Evolutionary conservation across 2,329 filamentous ascomycete species (phyloP), one percentile per base, ranked within the genome.

Genomic region (Pseudopyricularia cyperi): DNA sequence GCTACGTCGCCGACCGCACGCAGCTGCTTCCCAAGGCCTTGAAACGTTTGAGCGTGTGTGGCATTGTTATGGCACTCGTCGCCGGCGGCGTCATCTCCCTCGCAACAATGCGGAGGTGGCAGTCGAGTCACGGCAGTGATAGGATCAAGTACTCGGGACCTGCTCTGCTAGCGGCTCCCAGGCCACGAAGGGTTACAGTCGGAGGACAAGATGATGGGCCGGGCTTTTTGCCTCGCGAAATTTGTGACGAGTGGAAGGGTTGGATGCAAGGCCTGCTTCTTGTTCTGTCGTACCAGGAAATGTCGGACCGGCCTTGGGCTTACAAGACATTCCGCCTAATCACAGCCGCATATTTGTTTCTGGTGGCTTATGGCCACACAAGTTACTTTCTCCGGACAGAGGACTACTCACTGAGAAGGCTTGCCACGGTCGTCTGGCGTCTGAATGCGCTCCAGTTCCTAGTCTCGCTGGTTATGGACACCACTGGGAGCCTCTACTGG

Each of bases 241-340:
- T 83, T 57, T 77, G 76, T 0, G 73, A 83, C 55, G 82, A 85
- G 60, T 82, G 79, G 73, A 84, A 83, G 64, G 82, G 82, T 2
- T 76, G 78, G 70, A 80, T 84, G 76, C 79, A 83, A 56, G 68
- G 71, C 14, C 63, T 72, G 17, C 66, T 77, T 44, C 63, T 82
- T 17, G 65, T 73, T 47, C 58, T 72, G 4, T 65, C 79, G 12
- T 83, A 80, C 58, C 74, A 80, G 33, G 71, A 74, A 19, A 74
- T 72, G 26, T 76, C 72, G 7, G 67, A 68, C 55, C 60, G 66
- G 2, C 61, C 78, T 4, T 71, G 71, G 59, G 69, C 79, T 32
- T 79, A 81, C 63, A 70, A 77, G 57, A 64, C 77, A 50, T 65
- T 78, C 12, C 73, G 77, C 15, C 60, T 82, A 4, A 65, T 76